Evolutionary conservation across 2,329 filamentous ascomycete species (phyloP).

Genomic region (Fusarium continuum): DNA sequence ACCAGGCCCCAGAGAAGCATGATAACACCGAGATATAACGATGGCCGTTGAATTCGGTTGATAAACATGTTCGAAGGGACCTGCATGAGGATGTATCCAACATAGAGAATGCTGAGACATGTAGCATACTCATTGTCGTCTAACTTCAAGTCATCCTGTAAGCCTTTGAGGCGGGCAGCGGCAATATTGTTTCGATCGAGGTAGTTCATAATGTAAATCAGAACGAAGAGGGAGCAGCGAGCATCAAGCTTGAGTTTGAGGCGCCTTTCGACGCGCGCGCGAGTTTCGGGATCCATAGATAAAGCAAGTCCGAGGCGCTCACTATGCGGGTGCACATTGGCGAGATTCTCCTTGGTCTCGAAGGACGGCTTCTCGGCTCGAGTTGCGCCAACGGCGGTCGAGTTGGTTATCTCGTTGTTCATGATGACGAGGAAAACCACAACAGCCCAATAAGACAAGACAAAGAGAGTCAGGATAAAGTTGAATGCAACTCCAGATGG

Average conservation of each 20-base stretch:
- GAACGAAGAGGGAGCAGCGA: constrained; percentile 72
- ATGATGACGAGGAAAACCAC: not conserved
- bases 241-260: constrained; percentile 68
- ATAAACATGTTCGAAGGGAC: constrained; percentile 67
- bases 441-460: not conserved
- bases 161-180: constrained; percentile 70
- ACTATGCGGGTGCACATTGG: not conserved
- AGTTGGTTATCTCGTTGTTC: constrained; percentile 10
- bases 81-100: constrained; percentile 73
- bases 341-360: constrained; percentile 1
- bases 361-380: constrained; percentile 1
- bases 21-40: constrained; percentile 59
- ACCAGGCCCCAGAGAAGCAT: constrained; percentile 70
- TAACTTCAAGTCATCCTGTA: constrained; percentile 68
- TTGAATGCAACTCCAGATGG: constrained; percentile 2
- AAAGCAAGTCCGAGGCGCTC: not conserved
- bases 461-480: not conserved
- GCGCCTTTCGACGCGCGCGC: not conserved
- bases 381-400: not conserved
- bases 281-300: constrained; percentile 4
- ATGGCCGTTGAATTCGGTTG: constrained; percentile 62
- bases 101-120: constrained; percentile 71
- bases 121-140: constrained; percentile 69
- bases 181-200: constrained; percentile 75
- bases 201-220: constrained; percentile 82